These are phyloP conservation scores for Phytophthora sojae DNA, from an alignment of 352 stramenopile species.

Conservation along the genomic window DNA sequence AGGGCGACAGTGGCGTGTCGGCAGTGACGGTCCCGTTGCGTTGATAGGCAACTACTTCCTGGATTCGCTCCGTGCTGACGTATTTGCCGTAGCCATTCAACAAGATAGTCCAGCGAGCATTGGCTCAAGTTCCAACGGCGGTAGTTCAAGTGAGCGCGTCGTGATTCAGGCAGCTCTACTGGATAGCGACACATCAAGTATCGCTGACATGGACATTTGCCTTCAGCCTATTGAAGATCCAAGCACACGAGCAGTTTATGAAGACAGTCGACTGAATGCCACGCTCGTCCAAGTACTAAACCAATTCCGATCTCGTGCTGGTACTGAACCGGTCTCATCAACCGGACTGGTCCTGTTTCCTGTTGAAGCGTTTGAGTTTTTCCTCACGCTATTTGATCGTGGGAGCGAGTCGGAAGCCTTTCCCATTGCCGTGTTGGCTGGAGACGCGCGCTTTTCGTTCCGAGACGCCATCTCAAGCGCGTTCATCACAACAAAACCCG, in stretches of 20 bases:
- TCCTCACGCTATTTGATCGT: conserved; percentile 43
- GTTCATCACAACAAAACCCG: conserved; percentile 43
- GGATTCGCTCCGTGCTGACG: conserved; percentile 76
- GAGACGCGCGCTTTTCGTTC: conserved; percentile 75
- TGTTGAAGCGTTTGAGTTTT: conserved; percentile 66
- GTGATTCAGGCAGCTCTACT: conserved; percentile 56
- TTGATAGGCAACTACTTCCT: conserved; percentile 88
- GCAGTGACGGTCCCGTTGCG: conserved; percentile 62
- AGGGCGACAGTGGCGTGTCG: conserved; percentile 46
- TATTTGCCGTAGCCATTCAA: conserved; percentile 54
- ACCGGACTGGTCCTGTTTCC: conserved; percentile 77
- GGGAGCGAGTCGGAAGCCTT: conserved; percentile 10
- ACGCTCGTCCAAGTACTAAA: conserved; percentile 49
- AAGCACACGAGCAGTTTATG: conserved; percentile 39
- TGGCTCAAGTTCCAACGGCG: background rate
- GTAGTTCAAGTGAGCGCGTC: background rate
- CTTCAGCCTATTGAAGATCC: conserved; percentile 38
- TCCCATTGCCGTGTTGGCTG: conserved; percentile 48
- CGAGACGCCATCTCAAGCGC: conserved; percentile 64
- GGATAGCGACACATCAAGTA: conserved; percentile 48
- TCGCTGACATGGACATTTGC: conserved; percentile 62
- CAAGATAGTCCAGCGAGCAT: background rate
- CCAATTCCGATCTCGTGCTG: conserved; percentile 17
- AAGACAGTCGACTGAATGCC: conserved; percentile 45
- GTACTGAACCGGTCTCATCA: conserved; percentile 1